phyloP scores from a whole-genome alignment of 352 stramenopile species.

The Pythium brassicae region DNA sequence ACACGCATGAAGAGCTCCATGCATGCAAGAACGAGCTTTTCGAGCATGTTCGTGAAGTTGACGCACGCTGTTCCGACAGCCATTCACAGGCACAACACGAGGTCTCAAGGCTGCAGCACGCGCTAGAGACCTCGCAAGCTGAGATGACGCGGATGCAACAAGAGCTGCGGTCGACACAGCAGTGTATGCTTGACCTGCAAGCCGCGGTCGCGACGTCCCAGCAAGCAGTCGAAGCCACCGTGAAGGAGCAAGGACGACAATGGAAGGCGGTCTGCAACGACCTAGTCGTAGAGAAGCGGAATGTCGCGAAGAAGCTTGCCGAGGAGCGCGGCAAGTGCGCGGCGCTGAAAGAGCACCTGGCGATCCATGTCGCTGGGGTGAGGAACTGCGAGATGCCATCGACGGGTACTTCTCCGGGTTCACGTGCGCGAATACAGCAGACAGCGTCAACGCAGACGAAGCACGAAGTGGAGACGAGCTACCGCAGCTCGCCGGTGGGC shows the following conservation, averaged over 20 bases:
- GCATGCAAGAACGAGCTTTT: constrained; percentile 16
- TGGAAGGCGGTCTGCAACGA: constrained; percentile 47
- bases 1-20: constrained; percentile 31
- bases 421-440: background rate
- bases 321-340: constrained; percentile 41
- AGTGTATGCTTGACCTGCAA: constrained; percentile 20
- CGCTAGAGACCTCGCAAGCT: constrained; percentile 19
- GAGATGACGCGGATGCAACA: constrained; percentile 23
- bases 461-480: too few relatives aligned
- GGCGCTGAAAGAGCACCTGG: constrained; percentile 35
- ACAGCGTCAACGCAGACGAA: too few relatives aligned
- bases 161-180: constrained; percentile 21
- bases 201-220: constrained; percentile 19
- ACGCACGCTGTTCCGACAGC: constrained; percentile 10
- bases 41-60: constrained; percentile 16
- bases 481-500: too few relatives aligned
- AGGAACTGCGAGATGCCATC: background rate
- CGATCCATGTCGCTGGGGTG: constrained; percentile 12
- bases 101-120: constrained; percentile 15
- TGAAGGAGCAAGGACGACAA: constrained; percentile 33
- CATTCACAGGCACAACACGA: constrained; percentile 15
- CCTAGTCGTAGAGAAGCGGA: constrained; percentile 35
- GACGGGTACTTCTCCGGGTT: background rate
- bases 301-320: constrained; percentile 36
- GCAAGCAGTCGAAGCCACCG: constrained; percentile 22